phyloP scores from a whole-genome alignment of 2,329 filamentous ascomycete genomes.

The Xenoacremonium recifei region DNA sequence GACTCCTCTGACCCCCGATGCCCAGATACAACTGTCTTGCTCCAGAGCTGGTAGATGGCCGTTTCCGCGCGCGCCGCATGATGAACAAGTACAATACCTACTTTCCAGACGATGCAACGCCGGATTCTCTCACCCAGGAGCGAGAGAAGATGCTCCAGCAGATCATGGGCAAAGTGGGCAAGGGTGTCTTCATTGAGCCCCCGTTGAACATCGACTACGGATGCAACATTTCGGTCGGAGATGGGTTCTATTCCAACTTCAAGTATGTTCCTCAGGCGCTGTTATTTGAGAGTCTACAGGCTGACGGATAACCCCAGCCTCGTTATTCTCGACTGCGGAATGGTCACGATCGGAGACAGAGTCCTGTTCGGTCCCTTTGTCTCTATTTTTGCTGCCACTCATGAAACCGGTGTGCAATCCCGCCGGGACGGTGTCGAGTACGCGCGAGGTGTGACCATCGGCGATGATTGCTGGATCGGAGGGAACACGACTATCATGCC shows the following conservation, averaged over 20 bases:
- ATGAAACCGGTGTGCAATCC: slow-evolving; percentile 60
- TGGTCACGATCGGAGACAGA: slow-evolving; percentile 65
- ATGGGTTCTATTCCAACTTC: slow-evolving; percentile 58
- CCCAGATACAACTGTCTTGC: slow-evolving; percentile 49
- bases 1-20: background rate
- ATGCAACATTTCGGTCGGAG: slow-evolving; percentile 60
- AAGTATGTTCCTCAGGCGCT: no score
- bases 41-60: slow-evolving; percentile 47
- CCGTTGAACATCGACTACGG: slow-evolving; percentile 64
- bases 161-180: slow-evolving; percentile 49
- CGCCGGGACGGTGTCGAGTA: slow-evolving; percentile 44
- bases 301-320: no score
- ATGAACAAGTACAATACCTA: slow-evolving; percentile 59
- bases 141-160: slow-evolving; percentile 46
- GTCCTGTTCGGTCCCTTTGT: slow-evolving; percentile 71
- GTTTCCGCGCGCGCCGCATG: slow-evolving; percentile 53
- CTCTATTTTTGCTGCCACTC: slow-evolving; percentile 65
- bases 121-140: slow-evolving; percentile 36
- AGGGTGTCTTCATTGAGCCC: slow-evolving; percentile 56
- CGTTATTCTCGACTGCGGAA: slow-evolving; percentile 69
- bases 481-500: slow-evolving; percentile 48
- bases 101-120: slow-evolving; percentile 47
- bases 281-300: no score
- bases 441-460: slow-evolving; percentile 44
- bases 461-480: slow-evolving; percentile 55